phyloP scores from a whole-genome alignment of 768 basidiomycete species.

The Piloderma croceum region DNA sequence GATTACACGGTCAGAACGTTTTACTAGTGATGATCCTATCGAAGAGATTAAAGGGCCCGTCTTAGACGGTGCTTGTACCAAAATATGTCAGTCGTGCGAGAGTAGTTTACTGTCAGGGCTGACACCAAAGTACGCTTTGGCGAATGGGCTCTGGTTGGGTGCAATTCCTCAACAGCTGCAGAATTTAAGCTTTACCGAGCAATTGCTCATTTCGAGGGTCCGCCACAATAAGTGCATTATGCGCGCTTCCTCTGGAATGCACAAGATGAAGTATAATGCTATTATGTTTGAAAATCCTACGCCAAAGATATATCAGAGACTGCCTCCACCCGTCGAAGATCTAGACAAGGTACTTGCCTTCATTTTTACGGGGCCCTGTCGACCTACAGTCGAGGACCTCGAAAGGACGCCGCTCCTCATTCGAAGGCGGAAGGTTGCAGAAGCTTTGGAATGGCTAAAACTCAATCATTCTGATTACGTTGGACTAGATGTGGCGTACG shows the following conservation, averaged over 20 bases:
- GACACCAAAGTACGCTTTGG: conserved; percentile 22
- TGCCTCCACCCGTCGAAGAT: no score
- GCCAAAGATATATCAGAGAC: no score
- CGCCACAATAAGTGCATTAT: conserved; percentile 28
- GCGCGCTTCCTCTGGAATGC: conserved; percentile 15
- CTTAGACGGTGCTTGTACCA: no score
- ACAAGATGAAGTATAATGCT: conserved; percentile 16
- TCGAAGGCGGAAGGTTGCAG: conserved; percentile 14
- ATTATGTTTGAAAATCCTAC: conserved; percentile 15
- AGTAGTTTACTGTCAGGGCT: no score
- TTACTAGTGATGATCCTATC: no score
- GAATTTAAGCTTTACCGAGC: conserved; percentile 25
- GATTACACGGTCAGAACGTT: no score
- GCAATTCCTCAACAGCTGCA: conserved; percentile 24
- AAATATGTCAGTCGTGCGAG: no score
- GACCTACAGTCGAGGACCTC: conserved; percentile 7
- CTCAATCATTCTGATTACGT: no score
- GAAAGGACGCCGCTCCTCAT: conserved; percentile 13
- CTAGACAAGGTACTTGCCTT: no score
- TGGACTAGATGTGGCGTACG: conserved; percentile 11
- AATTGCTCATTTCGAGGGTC: conserved; percentile 21
- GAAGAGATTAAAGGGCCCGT: no score
- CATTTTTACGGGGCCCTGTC: no score
- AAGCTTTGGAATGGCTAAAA: no score
- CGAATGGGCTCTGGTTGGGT: conserved; percentile 34